These are phyloP conservation scores for Thielaviopsis cerberus DNA, from an alignment of 2,329 filamentous ascomycete species.

Conservation along the genomic window DNA sequence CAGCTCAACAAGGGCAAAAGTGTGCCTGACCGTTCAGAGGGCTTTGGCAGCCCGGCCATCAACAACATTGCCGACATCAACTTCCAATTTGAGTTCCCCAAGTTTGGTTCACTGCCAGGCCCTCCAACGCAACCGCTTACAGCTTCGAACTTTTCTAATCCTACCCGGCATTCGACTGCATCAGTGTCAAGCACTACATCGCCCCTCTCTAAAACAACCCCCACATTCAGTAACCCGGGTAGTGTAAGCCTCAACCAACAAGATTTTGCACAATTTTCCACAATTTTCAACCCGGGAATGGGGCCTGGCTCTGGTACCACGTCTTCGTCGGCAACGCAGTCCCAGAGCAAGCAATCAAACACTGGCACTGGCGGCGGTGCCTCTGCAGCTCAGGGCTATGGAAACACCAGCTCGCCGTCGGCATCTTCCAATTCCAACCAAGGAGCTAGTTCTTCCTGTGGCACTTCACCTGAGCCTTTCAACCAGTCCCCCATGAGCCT, in stretches of 20 bases:
- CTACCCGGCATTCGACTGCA: not conserved
- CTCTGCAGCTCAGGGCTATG: slow-evolving; percentile 17
- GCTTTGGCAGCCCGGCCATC: slow-evolving; percentile 29
- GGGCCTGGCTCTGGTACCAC: not conserved
- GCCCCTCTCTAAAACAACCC: not conserved
- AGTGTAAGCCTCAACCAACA: not conserved
- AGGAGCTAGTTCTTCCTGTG: slow-evolving; percentile 47
- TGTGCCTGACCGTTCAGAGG: slow-evolving; percentile 12
- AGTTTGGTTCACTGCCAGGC: slow-evolving; percentile 59
- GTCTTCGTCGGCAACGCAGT: not conserved
- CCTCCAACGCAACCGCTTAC: slow-evolving; percentile 15
- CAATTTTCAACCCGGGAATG: not conserved
- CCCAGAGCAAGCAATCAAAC: not conserved
- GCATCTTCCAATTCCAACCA: slow-evolving; percentile 41
- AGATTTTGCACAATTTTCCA: slow-evolving; percentile 7
- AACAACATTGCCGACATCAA: slow-evolving; percentile 53
- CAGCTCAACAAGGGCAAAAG: slow-evolving; percentile 26
- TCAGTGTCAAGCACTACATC: not conserved
- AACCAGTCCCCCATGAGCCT: slow-evolving; percentile 51
- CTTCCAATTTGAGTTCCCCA: slow-evolving; percentile 92
- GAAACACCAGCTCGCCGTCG: slow-evolving; percentile 45
- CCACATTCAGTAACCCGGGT: not conserved
- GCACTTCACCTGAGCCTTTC: slow-evolving; percentile 59
- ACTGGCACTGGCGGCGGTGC: not conserved
- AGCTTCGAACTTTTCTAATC: not conserved